Evolutionary conservation across 805 yeast genomes (phyloP).

Genomic region (Wickerhamomyces bovis): DNA sequence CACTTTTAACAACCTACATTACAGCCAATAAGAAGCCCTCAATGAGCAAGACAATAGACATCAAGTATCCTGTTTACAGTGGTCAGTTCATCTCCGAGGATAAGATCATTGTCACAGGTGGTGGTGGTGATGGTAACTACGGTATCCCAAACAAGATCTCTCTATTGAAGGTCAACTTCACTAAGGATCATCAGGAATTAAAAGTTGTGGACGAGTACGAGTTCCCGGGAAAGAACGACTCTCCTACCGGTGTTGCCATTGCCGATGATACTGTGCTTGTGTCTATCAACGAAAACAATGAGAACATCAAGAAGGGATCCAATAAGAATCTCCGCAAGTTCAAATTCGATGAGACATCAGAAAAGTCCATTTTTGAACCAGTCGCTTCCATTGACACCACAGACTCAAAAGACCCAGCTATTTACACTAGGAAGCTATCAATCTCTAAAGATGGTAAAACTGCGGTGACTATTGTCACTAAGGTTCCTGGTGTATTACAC

Average conservation of each 20-base stretch:
- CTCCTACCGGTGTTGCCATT: constrained; percentile 76
- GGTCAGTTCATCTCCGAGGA: constrained; percentile 60
- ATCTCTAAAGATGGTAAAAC: constrained; percentile 53
- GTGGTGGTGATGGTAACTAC: constrained; percentile 92
- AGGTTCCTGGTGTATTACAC: constrained; percentile 55
- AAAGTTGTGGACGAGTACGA: constrained; percentile 60
- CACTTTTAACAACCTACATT: neutral
- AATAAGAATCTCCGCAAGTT: constrained; percentile 73
- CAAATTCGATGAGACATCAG: constrained; percentile 11
- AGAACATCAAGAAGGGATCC: constrained; percentile 49
- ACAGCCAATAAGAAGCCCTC: neutral
- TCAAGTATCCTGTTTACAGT: constrained; percentile 67
- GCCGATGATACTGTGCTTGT: constrained; percentile 43
- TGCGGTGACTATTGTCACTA: constrained; percentile 66
- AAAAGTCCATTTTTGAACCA: constrained; percentile 48
- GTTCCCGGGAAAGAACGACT: constrained; percentile 63
- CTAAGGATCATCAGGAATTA: constrained; percentile 37
- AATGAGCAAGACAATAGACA: neutral
- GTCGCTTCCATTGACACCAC: constrained; percentile 55
- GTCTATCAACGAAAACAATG: constrained; percentile 70
- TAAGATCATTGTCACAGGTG: constrained; percentile 75
- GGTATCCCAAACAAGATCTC: constrained; percentile 84
- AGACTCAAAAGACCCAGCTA: constrained; percentile 41
- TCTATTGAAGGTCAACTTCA: constrained; percentile 52
- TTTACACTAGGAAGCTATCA: constrained; percentile 53